Conservation (phyloP, 129 eudicot genomes). For the sunflower (Helianthus annuus) region HanXRQr2.0-SUNRISE NC_035441.2:151530283-151530782, state of each 20-base stretch:
- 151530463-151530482: constrained; percentile 1
- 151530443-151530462: no score
- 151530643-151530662: no score
- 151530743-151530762: no score
- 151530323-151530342: constrained; percentile 36
- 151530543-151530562: not conserved
- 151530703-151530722: no score
- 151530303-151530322: constrained; percentile 39
- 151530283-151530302: constrained; percentile 40
- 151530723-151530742: no score
- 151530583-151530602: not conserved
- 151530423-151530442: constrained; percentile 29
- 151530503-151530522: constrained; percentile 20
- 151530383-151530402: constrained; percentile 2
- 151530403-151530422: constrained; percentile 17
- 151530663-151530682: no score
- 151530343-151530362: not conserved
- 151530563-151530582: constrained; percentile 6
- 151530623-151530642: not conserved
- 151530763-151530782: no score
- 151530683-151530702: no score
- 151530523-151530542: constrained; percentile 38
- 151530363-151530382: not conserved
- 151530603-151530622: constrained; percentile 6
- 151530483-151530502: constrained; percentile 24